Evolutionary conservation across 73 alveolate genomes (phyloP).

Genomic region (Symbiodinium pilosum): DNA sequence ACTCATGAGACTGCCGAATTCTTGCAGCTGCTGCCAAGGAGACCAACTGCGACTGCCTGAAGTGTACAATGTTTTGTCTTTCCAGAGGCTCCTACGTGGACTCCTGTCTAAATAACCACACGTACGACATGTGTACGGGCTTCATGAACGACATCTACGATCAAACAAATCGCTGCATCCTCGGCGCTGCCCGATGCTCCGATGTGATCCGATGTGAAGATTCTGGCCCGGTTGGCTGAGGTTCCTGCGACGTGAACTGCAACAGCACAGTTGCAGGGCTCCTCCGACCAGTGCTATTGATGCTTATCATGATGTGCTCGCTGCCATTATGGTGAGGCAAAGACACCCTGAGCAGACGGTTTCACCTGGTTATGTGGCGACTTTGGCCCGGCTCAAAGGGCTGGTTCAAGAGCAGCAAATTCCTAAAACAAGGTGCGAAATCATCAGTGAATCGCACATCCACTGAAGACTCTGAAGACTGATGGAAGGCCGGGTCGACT

Average conservation of each 20-base stretch:
- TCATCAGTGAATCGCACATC: no score
- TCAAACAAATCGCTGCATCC: neutral
- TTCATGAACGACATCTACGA: neutral
- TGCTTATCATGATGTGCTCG: neutral
- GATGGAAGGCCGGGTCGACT: no score
- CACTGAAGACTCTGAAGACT: no score
- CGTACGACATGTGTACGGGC: constrained; percentile 62
- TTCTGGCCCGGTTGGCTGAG: neutral
- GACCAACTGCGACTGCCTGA: constrained; percentile 62
- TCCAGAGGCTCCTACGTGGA: constrained; percentile 87
- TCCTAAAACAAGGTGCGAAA: no score
- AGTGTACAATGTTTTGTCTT: constrained; percentile 82
- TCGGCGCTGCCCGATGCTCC: no score
- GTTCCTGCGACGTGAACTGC: constrained; percentile 67
- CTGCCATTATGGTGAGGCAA: no score
- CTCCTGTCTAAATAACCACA: constrained; percentile 60
- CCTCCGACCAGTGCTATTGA: neutral
- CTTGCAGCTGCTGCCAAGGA: constrained; percentile 22
- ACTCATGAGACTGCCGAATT: no score
- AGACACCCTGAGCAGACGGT: no score
- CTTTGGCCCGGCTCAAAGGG: no score
- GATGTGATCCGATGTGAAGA: neutral
- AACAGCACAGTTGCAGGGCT: neutral
- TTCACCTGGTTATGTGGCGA: no score
- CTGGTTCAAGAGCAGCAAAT: no score